Conservation (phyloP, 2,329 filamentous ascomycete species). For the Aspergillus sp. region DNA sequence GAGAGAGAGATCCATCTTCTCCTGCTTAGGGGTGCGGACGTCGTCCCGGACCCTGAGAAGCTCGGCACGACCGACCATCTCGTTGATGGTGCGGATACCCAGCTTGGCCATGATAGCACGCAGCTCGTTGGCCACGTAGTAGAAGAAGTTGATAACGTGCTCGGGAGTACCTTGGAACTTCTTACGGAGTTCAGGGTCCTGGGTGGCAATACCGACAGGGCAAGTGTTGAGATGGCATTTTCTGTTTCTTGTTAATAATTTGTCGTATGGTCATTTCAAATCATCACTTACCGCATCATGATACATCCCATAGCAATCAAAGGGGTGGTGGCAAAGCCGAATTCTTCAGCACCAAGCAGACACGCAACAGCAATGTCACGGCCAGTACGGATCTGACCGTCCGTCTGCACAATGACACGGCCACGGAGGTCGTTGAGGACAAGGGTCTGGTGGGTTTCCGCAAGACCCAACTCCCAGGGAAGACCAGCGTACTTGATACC, state of each 20-base stretch:
- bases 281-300: constrained; percentile 66
- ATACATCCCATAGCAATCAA: constrained; percentile 97
- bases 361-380: constrained; percentile 93
- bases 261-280: no score
- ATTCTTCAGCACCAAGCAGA: constrained; percentile 95
- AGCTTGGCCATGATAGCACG: constrained; percentile 96
- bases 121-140: constrained; percentile 94
- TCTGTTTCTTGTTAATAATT: not conserved
- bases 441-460: constrained; percentile 93
- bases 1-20: constrained; percentile 88
- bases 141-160: constrained; percentile 98
- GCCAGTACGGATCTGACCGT: constrained; percentile 89
- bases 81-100: constrained; percentile 91
- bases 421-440: constrained; percentile 95
- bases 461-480: constrained; percentile 93
- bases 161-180: constrained; percentile 93
- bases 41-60: constrained; percentile 84
- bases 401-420: constrained; percentile 92
- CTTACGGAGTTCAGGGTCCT: constrained; percentile 89
- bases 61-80: constrained; percentile 95
- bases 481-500: constrained; percentile 98
- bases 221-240: constrained; percentile 64
- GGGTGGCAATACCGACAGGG: constrained; percentile 91
- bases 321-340: constrained; percentile 92
- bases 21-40: constrained; percentile 80